Conservation (phyloP, 495 filamentous ascomycete species). For the Aspergillus heteromorphus region DNA sequence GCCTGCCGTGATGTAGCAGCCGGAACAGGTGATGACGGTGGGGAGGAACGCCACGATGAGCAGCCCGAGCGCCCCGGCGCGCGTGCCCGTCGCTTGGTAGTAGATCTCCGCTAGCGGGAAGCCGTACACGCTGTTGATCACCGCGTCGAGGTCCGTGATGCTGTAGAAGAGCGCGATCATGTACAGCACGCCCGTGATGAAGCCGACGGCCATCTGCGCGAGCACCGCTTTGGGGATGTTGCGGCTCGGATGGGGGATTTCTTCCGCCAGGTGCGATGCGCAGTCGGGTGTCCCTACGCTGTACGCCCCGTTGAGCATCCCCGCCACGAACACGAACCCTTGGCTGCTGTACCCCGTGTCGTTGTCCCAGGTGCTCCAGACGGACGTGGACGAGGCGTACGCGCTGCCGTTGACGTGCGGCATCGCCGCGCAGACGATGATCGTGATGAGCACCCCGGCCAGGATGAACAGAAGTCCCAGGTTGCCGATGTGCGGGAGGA, state of each 20-base stretch:
- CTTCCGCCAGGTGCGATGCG: conserved; percentile 75
- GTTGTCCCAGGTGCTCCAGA: conserved; percentile 63
- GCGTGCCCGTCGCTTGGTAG: conserved; percentile 65
- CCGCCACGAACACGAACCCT: conserved; percentile 72
- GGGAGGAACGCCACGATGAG: conserved; percentile 66
- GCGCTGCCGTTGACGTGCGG: conserved; percentile 41
- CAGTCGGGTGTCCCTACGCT: conserved; percentile 75
- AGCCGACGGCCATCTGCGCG: conserved; percentile 46
- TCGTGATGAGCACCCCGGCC: conserved; percentile 62
- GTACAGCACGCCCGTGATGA: conserved; percentile 45
- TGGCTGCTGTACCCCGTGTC: conserved; percentile 58
- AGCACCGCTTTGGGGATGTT: conserved; percentile 51
- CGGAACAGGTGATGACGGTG: conserved; percentile 56
- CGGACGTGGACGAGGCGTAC: conserved; percentile 51
- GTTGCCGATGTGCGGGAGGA: conserved; percentile 60
- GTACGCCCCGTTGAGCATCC: conserved; percentile 85
- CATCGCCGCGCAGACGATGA: conserved; percentile 73
- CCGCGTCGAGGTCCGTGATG: conserved; percentile 35
- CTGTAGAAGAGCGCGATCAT: conserved; percentile 50
- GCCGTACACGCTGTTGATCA: conserved; percentile 41
- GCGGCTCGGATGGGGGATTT: conserved; percentile 59
- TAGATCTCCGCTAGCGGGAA: conserved; percentile 80
- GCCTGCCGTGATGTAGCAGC: conserved; percentile 69
- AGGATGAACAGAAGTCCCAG: conserved; percentile 67
- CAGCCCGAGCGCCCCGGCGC: conserved; percentile 49